Evolutionary conservation across 441 rosid species (phyloP).

Genomic region (Arabidopsis hybrid): DNA sequence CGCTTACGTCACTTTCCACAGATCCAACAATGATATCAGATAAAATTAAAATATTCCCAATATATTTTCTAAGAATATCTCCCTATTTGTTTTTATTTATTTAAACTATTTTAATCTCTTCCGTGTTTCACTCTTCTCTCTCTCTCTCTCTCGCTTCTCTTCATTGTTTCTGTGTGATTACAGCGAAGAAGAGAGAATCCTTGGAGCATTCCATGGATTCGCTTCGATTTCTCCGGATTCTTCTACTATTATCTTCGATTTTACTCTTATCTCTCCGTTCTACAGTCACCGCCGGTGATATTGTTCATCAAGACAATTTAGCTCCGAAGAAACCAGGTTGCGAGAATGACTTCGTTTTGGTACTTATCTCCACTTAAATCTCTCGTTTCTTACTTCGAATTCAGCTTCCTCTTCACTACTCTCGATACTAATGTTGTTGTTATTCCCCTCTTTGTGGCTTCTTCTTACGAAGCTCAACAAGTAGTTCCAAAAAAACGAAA

Average conservation of each 20-base stretch:
- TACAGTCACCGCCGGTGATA: slow-evolving; percentile 80
- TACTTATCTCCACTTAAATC: slow-evolving; percentile 45
- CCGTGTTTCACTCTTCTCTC: slow-evolving; percentile 37
- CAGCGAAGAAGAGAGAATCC: slow-evolving; percentile 46
- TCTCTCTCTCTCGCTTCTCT: neutral
- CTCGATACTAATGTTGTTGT: slow-evolving; percentile 12
- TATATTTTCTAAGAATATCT: slow-evolving; percentile 26
- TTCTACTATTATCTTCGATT: slow-evolving; percentile 51
- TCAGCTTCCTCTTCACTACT: slow-evolving; percentile 42
- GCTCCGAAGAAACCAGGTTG: slow-evolving; percentile 99
- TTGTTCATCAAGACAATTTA: slow-evolving; percentile 81
- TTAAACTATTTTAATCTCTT: neutral
- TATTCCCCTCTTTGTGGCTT: slow-evolving; percentile 8
- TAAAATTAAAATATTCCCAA: slow-evolving; percentile 29
- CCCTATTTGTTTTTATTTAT: neutral
- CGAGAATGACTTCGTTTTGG: slow-evolving; percentile 96
- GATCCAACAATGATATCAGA: slow-evolving; percentile 35
- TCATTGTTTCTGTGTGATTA: slow-evolving; percentile 36
- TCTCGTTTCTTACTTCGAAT: slow-evolving; percentile 31
- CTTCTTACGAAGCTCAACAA: slow-evolving; percentile 2
- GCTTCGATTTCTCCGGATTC: slow-evolving; percentile 46
- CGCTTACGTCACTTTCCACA: slow-evolving; percentile 47
- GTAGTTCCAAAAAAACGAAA: neutral
- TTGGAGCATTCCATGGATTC: slow-evolving; percentile 64
- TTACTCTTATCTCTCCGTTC: slow-evolving; percentile 54